Percentiles rank a stretch among this genome's conserved stretches.
These are phyloP conservation scores for Flaveria trinervia DNA, from an alignment of 129 eudicot genomes.

Conservation along the genomic window DNA sequence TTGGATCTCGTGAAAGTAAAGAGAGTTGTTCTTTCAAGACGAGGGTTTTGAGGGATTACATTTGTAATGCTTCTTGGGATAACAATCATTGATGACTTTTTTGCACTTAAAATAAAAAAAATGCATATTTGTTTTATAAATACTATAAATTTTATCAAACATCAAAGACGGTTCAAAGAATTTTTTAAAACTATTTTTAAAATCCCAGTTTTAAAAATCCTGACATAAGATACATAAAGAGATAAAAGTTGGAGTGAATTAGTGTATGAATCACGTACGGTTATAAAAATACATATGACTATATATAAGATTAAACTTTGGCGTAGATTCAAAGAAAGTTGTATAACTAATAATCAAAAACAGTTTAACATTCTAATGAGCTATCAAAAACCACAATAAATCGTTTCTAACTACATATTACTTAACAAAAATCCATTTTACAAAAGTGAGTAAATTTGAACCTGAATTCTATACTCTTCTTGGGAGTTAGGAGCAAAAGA, in stretches of 20 bases:
- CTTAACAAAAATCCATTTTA: neutral
- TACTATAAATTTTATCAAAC: neutral
- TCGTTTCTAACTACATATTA: neutral
- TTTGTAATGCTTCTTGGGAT: constrained; percentile 45
- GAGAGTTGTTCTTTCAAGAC: constrained; percentile 39
- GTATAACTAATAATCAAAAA: neutral
- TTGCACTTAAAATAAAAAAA: constrained; percentile 16
- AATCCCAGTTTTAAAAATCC: no score
- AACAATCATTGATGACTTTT: constrained; percentile 41
- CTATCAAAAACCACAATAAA: neutral
- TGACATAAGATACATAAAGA: no score
- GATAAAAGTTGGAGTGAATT: no score
- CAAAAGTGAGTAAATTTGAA: constrained; percentile 9
- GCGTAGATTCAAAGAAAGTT: neutral
- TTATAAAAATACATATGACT: no score
- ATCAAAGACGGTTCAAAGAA: no score
- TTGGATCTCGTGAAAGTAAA: constrained; percentile 68
- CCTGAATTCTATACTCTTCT: constrained; percentile 42
- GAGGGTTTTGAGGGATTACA: constrained; percentile 46
- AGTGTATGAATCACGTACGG: no score
- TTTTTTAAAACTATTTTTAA: no score
- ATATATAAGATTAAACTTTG: no score
- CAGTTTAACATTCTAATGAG: neutral
- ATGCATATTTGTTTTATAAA: neutral
- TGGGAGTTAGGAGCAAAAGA: constrained; percentile 35